These are phyloP conservation scores for Penicillium chermesinum DNA, from an alignment of 495 filamentous ascomycete genomes.

Conservation along the genomic window DNA sequence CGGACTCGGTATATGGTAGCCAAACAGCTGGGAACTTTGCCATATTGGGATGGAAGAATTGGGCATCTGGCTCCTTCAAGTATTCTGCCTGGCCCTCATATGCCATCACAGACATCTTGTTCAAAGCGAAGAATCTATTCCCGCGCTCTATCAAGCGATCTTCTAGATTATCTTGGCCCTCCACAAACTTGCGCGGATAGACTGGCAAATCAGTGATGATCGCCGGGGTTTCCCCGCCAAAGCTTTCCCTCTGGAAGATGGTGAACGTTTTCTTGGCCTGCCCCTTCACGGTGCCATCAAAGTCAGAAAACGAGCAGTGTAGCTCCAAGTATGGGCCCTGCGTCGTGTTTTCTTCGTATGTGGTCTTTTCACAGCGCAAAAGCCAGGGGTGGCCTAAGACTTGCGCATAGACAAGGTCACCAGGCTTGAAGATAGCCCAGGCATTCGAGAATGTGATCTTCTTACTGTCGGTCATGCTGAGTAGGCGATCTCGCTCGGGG, in stretches of 20 bases:
- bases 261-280: background rate
- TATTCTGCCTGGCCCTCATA: constrained; percentile 3
- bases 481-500: background rate
- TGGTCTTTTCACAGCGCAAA: constrained; percentile 3
- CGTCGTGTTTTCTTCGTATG: background rate
- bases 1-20: constrained; percentile 4
- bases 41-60: background rate
- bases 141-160: background rate
- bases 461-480: constrained; percentile 1
- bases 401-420: constrained; percentile 1
- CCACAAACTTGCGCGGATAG: constrained; percentile 1
- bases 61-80: constrained; percentile 2
- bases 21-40: constrained; percentile 2
- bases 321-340: constrained; percentile 1
- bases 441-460: constrained; percentile 3
- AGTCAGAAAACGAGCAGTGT: constrained; percentile 1
- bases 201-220: constrained; percentile 5
- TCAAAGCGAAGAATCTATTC: background rate
- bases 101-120: background rate
- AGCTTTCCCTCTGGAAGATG: constrained; percentile 1
- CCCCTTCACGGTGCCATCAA: background rate
- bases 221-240: constrained; percentile 4
- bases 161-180: background rate
- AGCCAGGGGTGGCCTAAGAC: constrained; percentile 2
- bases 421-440: constrained; percentile 5